Evolutionary conservation across 2,329 filamentous ascomycete genomes (phyloP).

Genomic region (Raffaelea ambrosiae): DNA sequence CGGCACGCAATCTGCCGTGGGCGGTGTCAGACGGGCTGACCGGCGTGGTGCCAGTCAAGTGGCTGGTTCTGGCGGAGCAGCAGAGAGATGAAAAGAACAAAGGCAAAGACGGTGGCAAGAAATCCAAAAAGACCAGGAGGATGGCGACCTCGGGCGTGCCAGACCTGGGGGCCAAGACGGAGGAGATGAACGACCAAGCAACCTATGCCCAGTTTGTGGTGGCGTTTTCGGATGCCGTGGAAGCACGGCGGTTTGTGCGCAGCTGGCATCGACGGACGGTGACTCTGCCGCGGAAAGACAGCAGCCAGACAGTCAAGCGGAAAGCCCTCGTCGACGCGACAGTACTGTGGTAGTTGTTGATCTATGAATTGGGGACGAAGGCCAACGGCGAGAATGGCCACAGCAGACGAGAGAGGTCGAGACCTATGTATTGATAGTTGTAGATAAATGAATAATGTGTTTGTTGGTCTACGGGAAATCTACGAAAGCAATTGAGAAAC

Average conservation of each 20-base stretch:
- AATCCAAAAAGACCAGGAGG: no score
- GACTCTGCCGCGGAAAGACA: slow-evolving; percentile 11
- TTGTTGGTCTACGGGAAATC: not conserved
- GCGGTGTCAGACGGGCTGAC: slow-evolving; percentile 13
- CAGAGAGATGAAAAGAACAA: not conserved
- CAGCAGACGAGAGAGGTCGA: no score
- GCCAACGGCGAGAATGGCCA: no score
- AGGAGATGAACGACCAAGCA: slow-evolving; percentile 20
- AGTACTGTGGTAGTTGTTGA: slow-evolving; percentile 17
- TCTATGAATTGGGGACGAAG: no score
- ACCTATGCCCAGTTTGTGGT: slow-evolving; percentile 42
- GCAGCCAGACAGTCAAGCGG: slow-evolving; percentile 1
- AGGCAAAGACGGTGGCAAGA: slow-evolving; percentile 9
- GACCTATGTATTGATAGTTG: not conserved
- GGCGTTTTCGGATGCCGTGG: slow-evolving; percentile 43
- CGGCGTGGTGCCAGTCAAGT: slow-evolving; percentile 15
- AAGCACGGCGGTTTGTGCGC: slow-evolving; percentile 43
- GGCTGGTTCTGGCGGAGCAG: slow-evolving; percentile 12
- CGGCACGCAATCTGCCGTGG: slow-evolving; percentile 31
- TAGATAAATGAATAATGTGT: not conserved
- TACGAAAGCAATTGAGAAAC: not conserved
- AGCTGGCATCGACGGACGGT: slow-evolving; percentile 32
- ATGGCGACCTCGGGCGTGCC: slow-evolving; percentile 8
- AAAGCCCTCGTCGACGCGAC: slow-evolving; percentile 18
- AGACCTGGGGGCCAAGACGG: slow-evolving; percentile 9